phyloP scores from a whole-genome alignment of 2,329 filamentous ascomycete genomes.

The Hymenoscyphus scutula region DNA sequence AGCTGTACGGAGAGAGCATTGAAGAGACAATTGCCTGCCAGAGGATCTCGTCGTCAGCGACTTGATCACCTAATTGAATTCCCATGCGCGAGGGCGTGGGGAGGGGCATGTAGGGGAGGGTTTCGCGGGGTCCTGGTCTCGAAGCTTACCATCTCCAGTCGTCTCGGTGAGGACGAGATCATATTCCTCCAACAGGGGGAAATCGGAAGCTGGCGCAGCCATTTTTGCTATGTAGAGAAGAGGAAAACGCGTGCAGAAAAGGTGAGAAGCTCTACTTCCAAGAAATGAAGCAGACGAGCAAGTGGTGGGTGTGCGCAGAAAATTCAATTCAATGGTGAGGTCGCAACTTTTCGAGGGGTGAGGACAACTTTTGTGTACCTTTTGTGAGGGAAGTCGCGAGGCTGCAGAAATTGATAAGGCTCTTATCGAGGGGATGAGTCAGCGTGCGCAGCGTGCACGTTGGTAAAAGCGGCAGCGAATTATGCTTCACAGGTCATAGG shows the following conservation, averaged over 20 bases:
- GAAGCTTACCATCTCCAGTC: slow-evolving; percentile 58
- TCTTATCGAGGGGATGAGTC: neutral
- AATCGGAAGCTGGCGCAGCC: slow-evolving; percentile 41
- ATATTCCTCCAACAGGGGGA: slow-evolving; percentile 53
- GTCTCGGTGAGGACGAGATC: slow-evolving; percentile 59
- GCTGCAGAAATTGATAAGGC: neutral
- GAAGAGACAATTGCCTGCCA: slow-evolving; percentile 66
- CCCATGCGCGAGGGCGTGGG: neutral
- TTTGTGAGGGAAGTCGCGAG: no score
- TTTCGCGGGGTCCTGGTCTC: slow-evolving; percentile 19
- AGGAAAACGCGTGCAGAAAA: neutral
- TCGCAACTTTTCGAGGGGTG: neutral
- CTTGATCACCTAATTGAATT: slow-evolving; percentile 9
- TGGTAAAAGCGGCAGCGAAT: no score
- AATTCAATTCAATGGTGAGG: neutral
- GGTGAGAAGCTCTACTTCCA: neutral
- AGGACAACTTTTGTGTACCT: neutral
- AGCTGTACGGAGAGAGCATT: slow-evolving; percentile 66
- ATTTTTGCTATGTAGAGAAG: neutral
- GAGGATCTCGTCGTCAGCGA: slow-evolving; percentile 20
- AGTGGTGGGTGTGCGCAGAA: slow-evolving; percentile 5
- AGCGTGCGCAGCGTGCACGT: no score
- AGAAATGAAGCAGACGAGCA: slow-evolving; percentile 8
- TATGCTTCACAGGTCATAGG: no score
- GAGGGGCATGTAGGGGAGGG: neutral